Conservation (phyloP, 495 filamentous ascomycete genomes). For the Thermothielavioides terrestris region DNA sequence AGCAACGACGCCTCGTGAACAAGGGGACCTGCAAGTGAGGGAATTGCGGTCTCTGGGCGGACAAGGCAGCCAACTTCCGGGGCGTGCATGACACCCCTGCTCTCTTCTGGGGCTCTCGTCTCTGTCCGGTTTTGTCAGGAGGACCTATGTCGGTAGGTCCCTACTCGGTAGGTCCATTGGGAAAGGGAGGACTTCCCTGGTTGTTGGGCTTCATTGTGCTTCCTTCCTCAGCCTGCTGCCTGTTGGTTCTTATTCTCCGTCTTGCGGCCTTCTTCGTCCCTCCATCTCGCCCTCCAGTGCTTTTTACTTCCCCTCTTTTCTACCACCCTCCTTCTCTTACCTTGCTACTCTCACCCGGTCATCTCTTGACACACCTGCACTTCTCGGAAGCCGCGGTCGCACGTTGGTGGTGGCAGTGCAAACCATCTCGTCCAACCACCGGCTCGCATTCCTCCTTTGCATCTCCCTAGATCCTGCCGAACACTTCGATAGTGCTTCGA, state of each 20-base stretch:
- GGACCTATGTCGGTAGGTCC: neutral
- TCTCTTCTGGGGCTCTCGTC: too few species aligned
- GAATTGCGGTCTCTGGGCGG: neutral
- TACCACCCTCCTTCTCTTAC: neutral
- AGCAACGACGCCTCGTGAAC: too few species aligned
- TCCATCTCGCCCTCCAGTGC: neutral
- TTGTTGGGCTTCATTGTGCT: neutral
- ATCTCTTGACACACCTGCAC: conserved; percentile 5
- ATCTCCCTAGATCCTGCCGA: neutral
- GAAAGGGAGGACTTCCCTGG: conserved; percentile 2
- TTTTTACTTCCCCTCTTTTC: neutral
- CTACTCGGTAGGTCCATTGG: neutral
- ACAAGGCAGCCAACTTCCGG: neutral
- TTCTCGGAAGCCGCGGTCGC: neutral
- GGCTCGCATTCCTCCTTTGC: neutral
- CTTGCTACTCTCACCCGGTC: neutral
- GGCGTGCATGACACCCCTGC: neutral
- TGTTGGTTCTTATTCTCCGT: neutral
- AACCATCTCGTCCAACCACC: conserved; percentile 6
- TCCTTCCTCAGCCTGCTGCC: neutral
- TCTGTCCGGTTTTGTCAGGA: neutral
- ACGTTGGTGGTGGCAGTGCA: conserved; percentile 15
- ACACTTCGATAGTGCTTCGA: neutral
- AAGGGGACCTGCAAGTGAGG: too few species aligned
- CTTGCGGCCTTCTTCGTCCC: neutral